Evolutionary conservation across 257 asterid genomes (phyloP), one percentile per base, ranked within the genome.

Genomic region (Verbena officinalis): DNA sequence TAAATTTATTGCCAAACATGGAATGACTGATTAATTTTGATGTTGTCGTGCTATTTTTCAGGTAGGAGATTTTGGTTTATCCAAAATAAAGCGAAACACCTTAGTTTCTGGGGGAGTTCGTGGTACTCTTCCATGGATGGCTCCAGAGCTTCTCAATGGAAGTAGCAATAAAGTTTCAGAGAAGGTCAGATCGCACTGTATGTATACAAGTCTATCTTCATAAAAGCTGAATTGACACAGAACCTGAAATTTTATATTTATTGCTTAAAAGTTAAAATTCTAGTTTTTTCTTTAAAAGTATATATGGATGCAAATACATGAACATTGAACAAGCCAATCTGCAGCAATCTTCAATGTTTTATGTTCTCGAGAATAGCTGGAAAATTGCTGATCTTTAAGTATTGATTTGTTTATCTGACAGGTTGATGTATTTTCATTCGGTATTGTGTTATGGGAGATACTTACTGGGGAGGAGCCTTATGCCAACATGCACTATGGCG

Each of bases 71-170:
- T 88, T 91, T 80, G 98, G 98, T 59, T 78, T 91, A 40, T 91
- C 98, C 61, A 91, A 84, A 78, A 84, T 91, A 43, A 91, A 86
- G 74, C 82, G 91, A 38, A 88, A 91, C 78, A 91, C 98, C 64
- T 77, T 91, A 85, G 96, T 91, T 63, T 86, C 98, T 77, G 98
- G 96, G 67, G 98, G 98, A 64, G 95, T 91, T 69, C 76, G 96
- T 71, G 98, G 98, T 46, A 91, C 98, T 12, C 90, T 91, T 27
- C 98, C 98, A 30, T 91, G 98, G 98, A 91, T 88, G 98, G 95
- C 98, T 63, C 98, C 98, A 7, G 98, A 91, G 81, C 84, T 91
- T 67, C 77, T 91, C 40, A 86, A 86, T 76, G 96, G 96, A 19
- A 77, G 88, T 67, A 86, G 90, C 84, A 83, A 63, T 74, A 84